phyloP scores from a whole-genome alignment of 2,329 filamentous ascomycete species.

The Xylariaceae sp. region DNA sequence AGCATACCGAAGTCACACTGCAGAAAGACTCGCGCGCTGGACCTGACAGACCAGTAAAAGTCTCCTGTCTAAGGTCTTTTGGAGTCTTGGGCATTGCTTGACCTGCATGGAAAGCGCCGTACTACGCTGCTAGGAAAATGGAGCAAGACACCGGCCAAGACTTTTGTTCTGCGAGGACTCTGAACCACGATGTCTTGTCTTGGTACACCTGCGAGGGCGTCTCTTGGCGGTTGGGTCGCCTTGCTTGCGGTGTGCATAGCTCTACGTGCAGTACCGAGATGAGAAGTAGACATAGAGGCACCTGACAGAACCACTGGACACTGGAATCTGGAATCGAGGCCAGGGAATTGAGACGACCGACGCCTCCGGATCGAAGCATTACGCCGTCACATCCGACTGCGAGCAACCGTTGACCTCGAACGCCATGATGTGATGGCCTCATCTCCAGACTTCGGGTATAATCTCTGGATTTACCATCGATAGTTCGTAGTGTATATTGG shows the following conservation, averaged over 20 bases:
- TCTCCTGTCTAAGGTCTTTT: too few species aligned
- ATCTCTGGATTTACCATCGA: too few species aligned
- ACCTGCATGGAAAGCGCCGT: slow-evolving; percentile 12
- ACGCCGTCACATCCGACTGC: background rate
- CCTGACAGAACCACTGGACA: too few species aligned
- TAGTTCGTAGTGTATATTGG: too few species aligned
- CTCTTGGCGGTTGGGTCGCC: slow-evolving; percentile 13
- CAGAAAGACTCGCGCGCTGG: slow-evolving; percentile 8
- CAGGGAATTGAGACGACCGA: too few species aligned
- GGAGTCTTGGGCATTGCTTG: slow-evolving; percentile 14
- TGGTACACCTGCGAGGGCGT: slow-evolving; percentile 9
- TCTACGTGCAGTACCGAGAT: slow-evolving; percentile 12
- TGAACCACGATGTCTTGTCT: too few species aligned
- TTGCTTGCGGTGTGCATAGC: slow-evolving; percentile 4
- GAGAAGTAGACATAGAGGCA: slow-evolving; percentile 3
- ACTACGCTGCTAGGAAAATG: background rate
- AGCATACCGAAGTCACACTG: slow-evolving; percentile 21
- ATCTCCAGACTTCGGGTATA: background rate
- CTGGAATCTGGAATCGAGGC: too few species aligned
- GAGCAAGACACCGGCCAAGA: background rate
- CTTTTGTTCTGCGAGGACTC: background rate
- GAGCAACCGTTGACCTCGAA: background rate
- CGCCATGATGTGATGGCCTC: background rate
- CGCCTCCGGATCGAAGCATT: too few species aligned
- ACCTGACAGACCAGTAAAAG: slow-evolving; percentile 8